Conservation (phyloP, 805 yeast genomes). For the Starmerella bombi region DNA sequence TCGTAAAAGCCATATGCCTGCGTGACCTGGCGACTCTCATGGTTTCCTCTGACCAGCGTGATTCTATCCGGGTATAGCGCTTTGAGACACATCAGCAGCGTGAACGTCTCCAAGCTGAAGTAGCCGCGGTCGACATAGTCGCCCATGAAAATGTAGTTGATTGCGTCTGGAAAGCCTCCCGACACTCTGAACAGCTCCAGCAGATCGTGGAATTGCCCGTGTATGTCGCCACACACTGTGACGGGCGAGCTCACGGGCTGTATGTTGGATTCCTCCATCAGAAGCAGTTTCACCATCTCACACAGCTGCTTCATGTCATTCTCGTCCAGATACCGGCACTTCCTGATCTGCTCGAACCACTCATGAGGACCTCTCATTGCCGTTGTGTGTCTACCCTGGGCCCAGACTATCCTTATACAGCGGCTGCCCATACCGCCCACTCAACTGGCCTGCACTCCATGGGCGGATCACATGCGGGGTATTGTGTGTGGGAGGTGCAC, state of each 20-base stretch:
- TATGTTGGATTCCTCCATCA: slow-evolving; percentile 94
- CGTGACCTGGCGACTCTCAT: slow-evolving; percentile 94
- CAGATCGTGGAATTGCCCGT: slow-evolving; percentile 93
- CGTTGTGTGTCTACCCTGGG: background rate
- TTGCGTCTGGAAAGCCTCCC: slow-evolving; percentile 77
- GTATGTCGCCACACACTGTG: slow-evolving; percentile 82
- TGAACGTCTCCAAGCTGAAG: slow-evolving; percentile 85
- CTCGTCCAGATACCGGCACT: slow-evolving; percentile 79
- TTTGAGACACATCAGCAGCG: slow-evolving; percentile 82
- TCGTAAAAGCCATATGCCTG: slow-evolving; percentile 97
- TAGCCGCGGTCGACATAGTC: slow-evolving; percentile 98
- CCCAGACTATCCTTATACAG: background rate
- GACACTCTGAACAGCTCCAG: slow-evolving; percentile 77
- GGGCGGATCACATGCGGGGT: background rate
- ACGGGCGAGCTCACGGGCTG: slow-evolving; percentile 94
- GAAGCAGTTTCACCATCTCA: slow-evolving; percentile 82
- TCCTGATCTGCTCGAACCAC: slow-evolving; percentile 88
- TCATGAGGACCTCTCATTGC: slow-evolving; percentile 62
- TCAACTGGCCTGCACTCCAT: too few relatives aligned
- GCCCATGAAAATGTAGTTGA: slow-evolving; percentile 77
- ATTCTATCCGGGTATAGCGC: slow-evolving; percentile 75
- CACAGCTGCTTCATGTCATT: slow-evolving; percentile 92
- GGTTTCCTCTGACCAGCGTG: slow-evolving; percentile 93
- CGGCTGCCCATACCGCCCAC: too few relatives aligned
- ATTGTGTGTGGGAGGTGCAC: background rate